Conservation (phyloP, 768 basidiomycete species). For the Rhodocollybia butyracea region DNA sequence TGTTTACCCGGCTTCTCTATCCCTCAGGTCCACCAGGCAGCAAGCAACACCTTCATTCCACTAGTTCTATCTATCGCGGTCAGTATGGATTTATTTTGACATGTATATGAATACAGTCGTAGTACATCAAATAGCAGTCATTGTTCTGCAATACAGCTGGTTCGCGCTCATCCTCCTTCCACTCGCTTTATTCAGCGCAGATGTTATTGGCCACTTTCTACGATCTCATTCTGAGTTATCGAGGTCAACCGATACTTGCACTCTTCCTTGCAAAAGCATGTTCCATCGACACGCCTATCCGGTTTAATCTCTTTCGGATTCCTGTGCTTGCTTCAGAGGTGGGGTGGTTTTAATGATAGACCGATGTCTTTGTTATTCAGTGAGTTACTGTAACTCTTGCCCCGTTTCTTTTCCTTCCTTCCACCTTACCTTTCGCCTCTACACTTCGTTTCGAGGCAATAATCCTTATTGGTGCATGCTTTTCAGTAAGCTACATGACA, state of each 20-base stretch:
- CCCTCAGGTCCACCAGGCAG: too few species aligned
- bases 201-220: constrained; percentile 43
- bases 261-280: constrained; percentile 59
- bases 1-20: too few species aligned
- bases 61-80: too few species aligned
- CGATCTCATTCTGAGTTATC: constrained; percentile 19
- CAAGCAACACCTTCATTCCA: too few species aligned
- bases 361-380: constrained; percentile 69
- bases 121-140: too few species aligned
- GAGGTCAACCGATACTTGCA: constrained; percentile 34
- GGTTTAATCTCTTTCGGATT: constrained; percentile 78
- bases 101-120: too few species aligned
- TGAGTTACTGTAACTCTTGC: constrained; percentile 22
- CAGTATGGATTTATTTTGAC: too few species aligned
- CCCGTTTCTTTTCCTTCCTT: background rate
- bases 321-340: constrained; percentile 65
- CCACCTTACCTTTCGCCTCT: background rate
- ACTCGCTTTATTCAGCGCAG: constrained; percentile 68
- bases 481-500: constrained; percentile 75
- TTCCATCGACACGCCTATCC: constrained; percentile 75
- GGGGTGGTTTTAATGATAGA: constrained; percentile 60
- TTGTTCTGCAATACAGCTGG: too few species aligned
- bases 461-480: constrained; percentile 60
- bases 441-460: constrained; percentile 69
- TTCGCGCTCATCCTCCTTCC: constrained; percentile 74